Evolutionary conservation across 2,329 filamentous ascomycete genomes (phyloP).

Genomic region (Calonectria honghensis): DNA sequence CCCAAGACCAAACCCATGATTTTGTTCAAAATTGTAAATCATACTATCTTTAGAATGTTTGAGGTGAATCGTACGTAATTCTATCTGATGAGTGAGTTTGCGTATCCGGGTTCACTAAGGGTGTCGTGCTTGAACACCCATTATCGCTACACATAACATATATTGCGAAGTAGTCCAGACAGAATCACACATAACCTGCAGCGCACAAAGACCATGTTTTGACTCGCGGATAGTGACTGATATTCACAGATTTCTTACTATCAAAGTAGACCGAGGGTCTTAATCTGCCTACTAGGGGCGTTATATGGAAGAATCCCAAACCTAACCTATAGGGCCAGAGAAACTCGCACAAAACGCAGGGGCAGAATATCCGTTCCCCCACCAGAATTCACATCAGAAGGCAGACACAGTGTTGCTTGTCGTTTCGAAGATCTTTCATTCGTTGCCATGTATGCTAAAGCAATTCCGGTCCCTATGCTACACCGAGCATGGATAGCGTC

Average conservation of each 20-base stretch:
- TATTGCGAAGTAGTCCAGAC: neutral
- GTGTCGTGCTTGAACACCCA: neutral
- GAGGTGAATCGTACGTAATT: neutral
- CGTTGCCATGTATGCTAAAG: slow-evolving; percentile 62
- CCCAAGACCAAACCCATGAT: neutral
- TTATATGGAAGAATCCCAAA: neutral
- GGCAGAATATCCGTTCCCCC: neutral
- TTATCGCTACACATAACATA: neutral
- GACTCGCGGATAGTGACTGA: neutral
- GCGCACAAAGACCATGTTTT: neutral
- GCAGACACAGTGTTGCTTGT: slow-evolving; percentile 45
- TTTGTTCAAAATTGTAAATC: neutral
- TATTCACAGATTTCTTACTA: neutral
- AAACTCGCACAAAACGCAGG: neutral
- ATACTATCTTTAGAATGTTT: neutral
- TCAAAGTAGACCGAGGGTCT: neutral
- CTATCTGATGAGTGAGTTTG: neutral
- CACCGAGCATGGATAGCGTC: slow-evolving; percentile 64
- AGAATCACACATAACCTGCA: neutral
- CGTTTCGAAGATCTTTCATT: slow-evolving; percentile 62
- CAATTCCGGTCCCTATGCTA: slow-evolving; percentile 63
- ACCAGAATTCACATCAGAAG: slow-evolving; percentile 25
- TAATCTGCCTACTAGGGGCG: neutral
- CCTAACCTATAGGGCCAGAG: slow-evolving; percentile 18
- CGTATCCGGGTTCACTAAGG: neutral